Evolutionary conservation across 75 land plant genomes (phyloP), one percentile per base, ranked within the genome.

Genomic region (Chamaecyparis obtusa): DNA sequence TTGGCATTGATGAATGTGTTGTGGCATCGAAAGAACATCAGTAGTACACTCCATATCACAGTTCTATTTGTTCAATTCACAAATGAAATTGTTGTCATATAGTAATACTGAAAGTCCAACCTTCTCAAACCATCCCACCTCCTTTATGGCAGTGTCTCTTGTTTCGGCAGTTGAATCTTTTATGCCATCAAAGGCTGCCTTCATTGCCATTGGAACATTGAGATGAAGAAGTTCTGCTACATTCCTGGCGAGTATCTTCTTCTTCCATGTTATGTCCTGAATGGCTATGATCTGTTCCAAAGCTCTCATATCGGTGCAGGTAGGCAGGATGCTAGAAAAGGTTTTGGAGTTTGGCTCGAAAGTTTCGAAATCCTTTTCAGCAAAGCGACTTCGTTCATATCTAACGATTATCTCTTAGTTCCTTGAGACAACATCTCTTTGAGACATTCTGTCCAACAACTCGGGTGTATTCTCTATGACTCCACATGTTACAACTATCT

Each of bases 1-100:
- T 71, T 91, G 88, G 51, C 94, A 91, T 64, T 88, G 91, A 54
- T 94, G 92, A 71, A 91, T 90, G 87, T 95, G 95, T 56, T 98
- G 94, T 0, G 96, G 93, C 90, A 98, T 94, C 49, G 97, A 94
- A 19, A 97, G 91, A 15, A 98, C 99, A 92, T 98, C 99, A 71
- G 99, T 95, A 37, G 99, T 88, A 88, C 86, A 92, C 71, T 98
- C 96, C 86, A 94, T 94, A 72, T 92, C 95, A 85, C 92, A 89
- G 97, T 99, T 95, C 27, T 97, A 92, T 84, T 95, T 98, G 56
- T 98, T 96, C 41, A 98, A 94, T 85, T 94, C 93, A 30, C 88
- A 87, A 77, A 98, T 96, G n/a, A 93, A 97, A 11, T 92, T 93
- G 89, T 98, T 99, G 87, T 95, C 92, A 82, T 99, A 96, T 19